A percentile compares a stretch with the other conserved stretches of the same genome.
Conservation (phyloP, 768 basidiomycete genomes). For the Leccinum ochraceum region DNA sequence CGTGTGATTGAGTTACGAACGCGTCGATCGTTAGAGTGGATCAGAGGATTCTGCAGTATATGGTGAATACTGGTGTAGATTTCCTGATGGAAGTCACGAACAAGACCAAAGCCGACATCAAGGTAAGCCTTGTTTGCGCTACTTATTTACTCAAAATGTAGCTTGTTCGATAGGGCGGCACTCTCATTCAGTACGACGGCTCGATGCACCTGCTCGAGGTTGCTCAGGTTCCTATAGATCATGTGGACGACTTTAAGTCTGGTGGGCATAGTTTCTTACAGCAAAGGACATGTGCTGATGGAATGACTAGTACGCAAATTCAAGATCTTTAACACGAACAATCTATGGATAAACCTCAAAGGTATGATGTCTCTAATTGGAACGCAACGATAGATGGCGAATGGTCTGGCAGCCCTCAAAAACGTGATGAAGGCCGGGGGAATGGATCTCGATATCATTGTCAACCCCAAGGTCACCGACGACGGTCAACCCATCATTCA, state of each 20-base stretch:
- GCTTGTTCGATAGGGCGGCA: constrained; percentile 58
- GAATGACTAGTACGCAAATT: constrained; percentile 70
- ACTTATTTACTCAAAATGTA: not conserved
- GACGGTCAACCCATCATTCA: constrained; percentile 86
- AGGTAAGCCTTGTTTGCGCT: constrained; percentile 30
- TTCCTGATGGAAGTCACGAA: constrained; percentile 96
- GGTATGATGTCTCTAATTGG: constrained; percentile 39
- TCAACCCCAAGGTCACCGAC: constrained; percentile 87
- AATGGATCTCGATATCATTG: constrained; percentile 93
- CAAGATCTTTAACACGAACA: constrained; percentile 92
- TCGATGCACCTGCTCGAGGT: constrained; percentile 12
- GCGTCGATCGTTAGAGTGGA: constrained; percentile 55
- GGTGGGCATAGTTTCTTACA: constrained; percentile 36
- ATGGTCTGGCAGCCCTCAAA: constrained; percentile 66
- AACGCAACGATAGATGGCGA: not conserved
- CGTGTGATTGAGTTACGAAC: constrained; percentile 9
- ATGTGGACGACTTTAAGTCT: constrained; percentile 16
- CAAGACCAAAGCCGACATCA: constrained; percentile 89
- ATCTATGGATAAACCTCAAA: constrained; percentile 77
- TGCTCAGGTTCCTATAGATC: constrained; percentile 10
- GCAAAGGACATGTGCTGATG: constrained; percentile 4
- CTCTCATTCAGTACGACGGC: constrained; percentile 82
- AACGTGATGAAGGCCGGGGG: constrained; percentile 83
- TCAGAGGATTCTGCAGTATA: constrained; percentile 81
- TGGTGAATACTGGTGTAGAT: constrained; percentile 79